Evolutionary conservation across 768 basidiomycete genomes (phyloP), one percentile per base, ranked within the genome.

Genomic region (Aureoboletus auriporus): DNA sequence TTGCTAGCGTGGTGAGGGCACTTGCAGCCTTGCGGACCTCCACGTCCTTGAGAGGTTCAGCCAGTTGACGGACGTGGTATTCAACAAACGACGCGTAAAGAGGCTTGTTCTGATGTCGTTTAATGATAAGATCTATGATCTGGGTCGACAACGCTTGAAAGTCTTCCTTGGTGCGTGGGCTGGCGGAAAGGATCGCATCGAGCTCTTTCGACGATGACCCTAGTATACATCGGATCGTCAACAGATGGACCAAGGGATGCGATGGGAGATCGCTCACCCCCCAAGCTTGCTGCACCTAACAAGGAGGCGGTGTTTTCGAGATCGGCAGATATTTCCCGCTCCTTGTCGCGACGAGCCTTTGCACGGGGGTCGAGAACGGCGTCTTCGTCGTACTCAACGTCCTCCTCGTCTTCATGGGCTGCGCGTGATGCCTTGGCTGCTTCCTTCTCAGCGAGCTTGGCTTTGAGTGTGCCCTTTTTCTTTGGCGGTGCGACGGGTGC

Each of bases 401-500:
- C 70, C 7, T 71, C 75, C 8, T 71, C 75, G 23, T 31, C 45
- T 2, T 61, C 76, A 4, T 60, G 69, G 6, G 71, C 74, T 20
- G 65, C 69, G 44, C 64, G 69, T 1, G 76, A 74, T 3, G 82
- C 82, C 52, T 84, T 89, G 50, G 75, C 75, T 0, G 84, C 87
- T 60, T 93, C 93, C 69, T 93, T 96, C 68, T 94, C 92, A 0
- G 93, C 93, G 3, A 98, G 71, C 67, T 94, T 95, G 16, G 82
- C 81, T 68, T 96, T 96, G 56, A 97, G 68, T 1, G 86, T 89
- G 45, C 90, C 92, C 71, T 93, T 96, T 72, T 96, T 95, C 75
- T 89, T 91, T 2, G 85, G 81, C 4, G 89, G 84, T 14, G 84
- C 83, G 39, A 74, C 78, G 0, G 79, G 56, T 5, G 73, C 62